Conservation (phyloP, 306 rosid genomes). For the Prinsepia uniflora region DNA sequence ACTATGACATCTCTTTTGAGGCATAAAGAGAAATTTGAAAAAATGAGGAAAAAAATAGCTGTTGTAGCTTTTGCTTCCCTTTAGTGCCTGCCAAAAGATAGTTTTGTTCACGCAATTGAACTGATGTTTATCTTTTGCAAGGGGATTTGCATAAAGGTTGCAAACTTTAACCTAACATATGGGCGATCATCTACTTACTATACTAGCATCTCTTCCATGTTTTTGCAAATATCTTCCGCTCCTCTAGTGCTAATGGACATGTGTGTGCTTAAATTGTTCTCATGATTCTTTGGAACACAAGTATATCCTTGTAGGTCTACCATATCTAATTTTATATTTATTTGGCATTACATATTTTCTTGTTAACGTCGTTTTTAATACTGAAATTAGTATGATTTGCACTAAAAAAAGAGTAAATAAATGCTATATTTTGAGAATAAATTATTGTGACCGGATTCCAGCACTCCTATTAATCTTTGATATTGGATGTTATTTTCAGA, state of each 20-base stretch:
- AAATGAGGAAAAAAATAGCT: conserved; percentile 4
- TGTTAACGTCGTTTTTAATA: too few relatives aligned
- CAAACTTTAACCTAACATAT: not conserved
- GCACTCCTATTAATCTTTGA: too few relatives aligned
- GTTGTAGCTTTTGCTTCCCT: not conserved
- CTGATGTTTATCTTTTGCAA: conserved; percentile 19
- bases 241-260: not conserved
- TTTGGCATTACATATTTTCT: too few relatives aligned
- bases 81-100: conserved; percentile 21
- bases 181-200: not conserved
- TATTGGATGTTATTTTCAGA: too few relatives aligned
- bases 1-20: conserved; percentile 15
- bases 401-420: too few relatives aligned
- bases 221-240: not conserved
- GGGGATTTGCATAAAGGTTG: not conserved
- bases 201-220: not conserved
- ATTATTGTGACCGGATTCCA: too few relatives aligned
- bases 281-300: not conserved
- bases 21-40: not conserved
- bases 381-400: too few relatives aligned
- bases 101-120: conserved; percentile 8
- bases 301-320: not conserved
- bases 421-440: too few relatives aligned
- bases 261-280: not conserved
- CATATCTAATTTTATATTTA: not conserved